Percentiles rank a stretch among this genome's conserved stretches.
phyloP scores from a whole-genome alignment of 306 rosid species.

The Lathyrus tuberosus region DNA sequence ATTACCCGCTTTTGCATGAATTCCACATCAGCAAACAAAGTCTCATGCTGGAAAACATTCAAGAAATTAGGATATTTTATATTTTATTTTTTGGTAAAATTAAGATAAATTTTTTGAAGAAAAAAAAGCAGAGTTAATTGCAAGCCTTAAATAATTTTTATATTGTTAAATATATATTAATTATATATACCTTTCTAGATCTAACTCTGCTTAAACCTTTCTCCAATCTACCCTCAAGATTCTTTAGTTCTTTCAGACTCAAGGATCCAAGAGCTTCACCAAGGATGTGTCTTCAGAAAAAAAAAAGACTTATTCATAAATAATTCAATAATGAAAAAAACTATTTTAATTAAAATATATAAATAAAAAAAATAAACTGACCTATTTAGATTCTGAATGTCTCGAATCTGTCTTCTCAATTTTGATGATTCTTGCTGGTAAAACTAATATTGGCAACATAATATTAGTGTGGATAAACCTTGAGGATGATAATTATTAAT shows the following conservation, averaged over 20 bases:
- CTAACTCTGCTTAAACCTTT: constrained; percentile 89
- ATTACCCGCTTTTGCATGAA: constrained; percentile 94
- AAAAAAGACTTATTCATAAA: neutral
- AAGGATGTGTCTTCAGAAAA: constrained; percentile 64
- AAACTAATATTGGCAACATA: constrained; percentile 50
- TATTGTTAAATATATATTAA: too few relatives aligned
- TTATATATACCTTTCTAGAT: constrained; percentile 71
- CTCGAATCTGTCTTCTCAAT: constrained; percentile 81
- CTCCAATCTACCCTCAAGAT: constrained; percentile 89
- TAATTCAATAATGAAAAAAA: neutral
- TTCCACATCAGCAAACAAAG: constrained; percentile 78
- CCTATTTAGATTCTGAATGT: constrained; percentile 86
- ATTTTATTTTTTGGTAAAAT: neutral
- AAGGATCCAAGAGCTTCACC: constrained; percentile 85
- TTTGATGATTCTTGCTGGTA: constrained; percentile 94
- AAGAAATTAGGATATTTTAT: too few relatives aligned
- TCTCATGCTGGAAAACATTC: constrained; percentile 64
- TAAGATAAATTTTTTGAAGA: neutral
- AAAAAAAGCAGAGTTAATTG: neutral
- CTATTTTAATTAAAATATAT: neutral
- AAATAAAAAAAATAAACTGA: constrained; percentile 10
- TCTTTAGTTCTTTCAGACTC: constrained; percentile 79
- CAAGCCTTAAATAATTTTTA: neutral
- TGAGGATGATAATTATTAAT: too few relatives aligned
- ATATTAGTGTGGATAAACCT: too few relatives aligned